Base-by-base conservation (phyloP, 345 rosid species). In the Sisymbrium altissimum region DNA sequence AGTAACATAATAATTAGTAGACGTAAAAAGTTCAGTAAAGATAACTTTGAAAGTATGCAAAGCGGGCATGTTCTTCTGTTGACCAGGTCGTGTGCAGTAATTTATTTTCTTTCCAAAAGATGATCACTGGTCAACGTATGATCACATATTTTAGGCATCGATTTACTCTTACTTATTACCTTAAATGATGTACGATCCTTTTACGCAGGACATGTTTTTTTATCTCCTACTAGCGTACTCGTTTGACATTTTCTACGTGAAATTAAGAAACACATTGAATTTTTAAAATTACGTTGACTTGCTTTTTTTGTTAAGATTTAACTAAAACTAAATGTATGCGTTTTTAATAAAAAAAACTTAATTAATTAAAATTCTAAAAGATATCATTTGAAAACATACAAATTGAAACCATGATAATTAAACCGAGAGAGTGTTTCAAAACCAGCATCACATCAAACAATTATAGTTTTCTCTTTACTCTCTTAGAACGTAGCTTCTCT, bases 31-130 rank as follows among this genome's bases (percentile, higher is more conserved):
- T 11, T 4, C 8, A 27, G 18, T 53, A 54, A 12, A 23, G 44
- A 9, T 43, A 56, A 9, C 21, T 9, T 71, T 35, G 9, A 23
- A 59, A 71, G 5, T 11, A 39, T 6, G 43, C 15, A 30, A 55
- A 35, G 17, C 4, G 19, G 29, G 49, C 27, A 71, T 61, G 32
- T 71, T 49, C 14, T 38, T 50, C 14, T 25, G 41, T 60, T 48
- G 75, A 60, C 60, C 19, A 49, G 50, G 19, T 35, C 45, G 43
- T 56, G 15, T 44, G 66, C 11, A 59, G 57, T 70, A n/a, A 32
- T 30, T 58, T 70, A 14, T 58, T 46, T n/a, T 35, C 2, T 33
- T 48, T 60, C 18, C 29, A 33, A 70, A 21, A 36, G 4, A 30
- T 62, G 15, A 6, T 27, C 52, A 61, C 0, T 33, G 21, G 61